A percentile compares a stretch with the other conserved stretches of the same genome.
These are phyloP conservation scores for Prototheca wickerhamii DNA, from an alignment of 163 green algal species.

Conservation along the genomic window DNA sequence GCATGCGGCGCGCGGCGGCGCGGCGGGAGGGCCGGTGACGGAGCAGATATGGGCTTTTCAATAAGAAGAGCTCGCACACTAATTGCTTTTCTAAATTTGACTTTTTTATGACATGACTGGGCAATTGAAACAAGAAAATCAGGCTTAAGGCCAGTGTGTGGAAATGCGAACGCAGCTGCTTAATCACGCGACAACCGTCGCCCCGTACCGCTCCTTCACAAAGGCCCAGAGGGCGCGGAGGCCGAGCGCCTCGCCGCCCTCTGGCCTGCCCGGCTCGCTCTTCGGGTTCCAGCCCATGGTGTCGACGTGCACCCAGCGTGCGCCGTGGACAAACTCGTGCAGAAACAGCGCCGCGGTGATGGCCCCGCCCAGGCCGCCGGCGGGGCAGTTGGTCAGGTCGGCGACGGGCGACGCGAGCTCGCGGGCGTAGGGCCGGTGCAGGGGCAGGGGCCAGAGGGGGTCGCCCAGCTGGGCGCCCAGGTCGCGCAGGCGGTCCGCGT, in stretches of 20 bases:
- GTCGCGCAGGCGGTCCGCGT: conserved; percentile 33
- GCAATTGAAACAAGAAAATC: too few relatives aligned
- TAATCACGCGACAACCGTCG: too few relatives aligned
- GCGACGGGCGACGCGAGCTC: conserved; percentile 39
- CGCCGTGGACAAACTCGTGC: conserved; percentile 39
- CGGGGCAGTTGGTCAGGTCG: conserved; percentile 19
- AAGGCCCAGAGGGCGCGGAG: conserved; percentile 25
- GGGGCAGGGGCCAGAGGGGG: conserved; percentile 56
- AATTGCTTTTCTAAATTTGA: too few relatives aligned
- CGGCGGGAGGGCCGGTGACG: too few relatives aligned
- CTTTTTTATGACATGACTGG: too few relatives aligned
- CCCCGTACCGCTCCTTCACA: background rate
- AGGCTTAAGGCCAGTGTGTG: too few relatives aligned
- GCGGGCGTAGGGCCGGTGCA: conserved; percentile 41
- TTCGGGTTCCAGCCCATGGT: conserved; percentile 40
- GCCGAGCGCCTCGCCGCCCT: conserved; percentile 49
- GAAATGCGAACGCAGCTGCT: too few relatives aligned
- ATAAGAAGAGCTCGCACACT: too few relatives aligned
- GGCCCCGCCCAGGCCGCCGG: conserved; percentile 31
- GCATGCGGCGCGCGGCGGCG: too few relatives aligned
- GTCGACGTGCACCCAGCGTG: conserved; percentile 46
- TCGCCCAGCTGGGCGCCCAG: conserved; percentile 34
- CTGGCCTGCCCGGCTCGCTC: conserved; percentile 33
- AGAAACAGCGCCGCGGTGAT: conserved; percentile 66
- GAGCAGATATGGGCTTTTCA: too few relatives aligned